Evolutionary conservation across 805 yeast genomes (phyloP).

Genomic region (Metschnikowia lochheadii): DNA sequence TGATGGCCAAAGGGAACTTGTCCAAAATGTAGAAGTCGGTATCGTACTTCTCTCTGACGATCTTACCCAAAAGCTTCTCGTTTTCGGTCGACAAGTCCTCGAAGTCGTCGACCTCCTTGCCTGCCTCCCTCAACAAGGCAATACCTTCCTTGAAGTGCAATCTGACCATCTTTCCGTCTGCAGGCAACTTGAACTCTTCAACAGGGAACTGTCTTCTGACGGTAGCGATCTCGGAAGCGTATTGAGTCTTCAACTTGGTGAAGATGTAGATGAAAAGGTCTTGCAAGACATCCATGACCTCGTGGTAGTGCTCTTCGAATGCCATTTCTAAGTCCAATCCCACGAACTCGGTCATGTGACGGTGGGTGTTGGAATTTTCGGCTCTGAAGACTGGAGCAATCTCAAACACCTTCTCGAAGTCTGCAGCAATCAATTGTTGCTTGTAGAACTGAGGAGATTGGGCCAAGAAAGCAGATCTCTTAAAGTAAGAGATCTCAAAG

Average conservation of each 20-base stretch:
- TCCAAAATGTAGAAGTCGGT: slow-evolving; percentile 98
- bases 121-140: slow-evolving; percentile 77
- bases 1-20: slow-evolving; percentile 92
- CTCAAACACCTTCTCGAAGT: slow-evolving; percentile 94
- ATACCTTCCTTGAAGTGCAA: slow-evolving; percentile 90
- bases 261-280: slow-evolving; percentile 87
- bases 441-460: slow-evolving; percentile 98
- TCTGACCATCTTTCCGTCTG: slow-evolving; percentile 89
- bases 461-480: slow-evolving; percentile 87
- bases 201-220: slow-evolving; percentile 96
- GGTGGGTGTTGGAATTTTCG: slow-evolving; percentile 97
- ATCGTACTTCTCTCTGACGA: slow-evolving; percentile 89
- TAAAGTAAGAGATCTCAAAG: slow-evolving; percentile 89
- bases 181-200: slow-evolving; percentile 94
- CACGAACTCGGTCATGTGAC: slow-evolving; percentile 98
- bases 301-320: slow-evolving; percentile 96
- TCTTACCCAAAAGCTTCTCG: slow-evolving; percentile 87
- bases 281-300: slow-evolving; percentile 59
- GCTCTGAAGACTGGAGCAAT: slow-evolving; percentile 98
- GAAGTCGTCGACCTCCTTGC: slow-evolving; percentile 78
- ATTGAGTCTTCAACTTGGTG: slow-evolving; percentile 75
- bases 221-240: slow-evolving; percentile 75
- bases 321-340: slow-evolving; percentile 98
- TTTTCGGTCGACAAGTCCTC: slow-evolving; percentile 93
- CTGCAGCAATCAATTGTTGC: slow-evolving; percentile 97